These are phyloP conservation scores for Pinus taeda DNA, from an alignment of 75 land plant species.

Conservation along the genomic window DNA sequence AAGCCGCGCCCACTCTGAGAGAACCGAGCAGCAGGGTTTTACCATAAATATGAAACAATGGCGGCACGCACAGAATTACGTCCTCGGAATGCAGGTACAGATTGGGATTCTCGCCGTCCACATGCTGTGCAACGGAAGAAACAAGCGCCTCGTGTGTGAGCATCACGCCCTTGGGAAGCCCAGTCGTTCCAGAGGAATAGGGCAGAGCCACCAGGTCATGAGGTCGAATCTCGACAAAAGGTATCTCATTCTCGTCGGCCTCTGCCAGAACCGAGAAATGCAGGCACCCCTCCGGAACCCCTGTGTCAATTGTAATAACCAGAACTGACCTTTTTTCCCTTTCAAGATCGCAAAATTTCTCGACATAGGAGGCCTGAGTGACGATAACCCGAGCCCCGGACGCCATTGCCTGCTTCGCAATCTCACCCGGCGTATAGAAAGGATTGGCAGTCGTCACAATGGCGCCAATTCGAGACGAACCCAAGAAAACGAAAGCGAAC, in stretches of 20 bases:
- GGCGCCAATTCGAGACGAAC: constrained; percentile 52
- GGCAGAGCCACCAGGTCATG: constrained; percentile 28
- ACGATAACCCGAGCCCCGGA: constrained; percentile 41
- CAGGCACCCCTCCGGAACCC: constrained; percentile 24
- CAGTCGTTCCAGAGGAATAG: constrained; percentile 36
- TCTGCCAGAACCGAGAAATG: constrained; percentile 34
- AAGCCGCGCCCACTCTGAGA: constrained; percentile 58
- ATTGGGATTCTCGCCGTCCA: constrained; percentile 78
- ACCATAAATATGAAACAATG: constrained; percentile 78
- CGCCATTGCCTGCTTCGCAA: constrained; percentile 55
- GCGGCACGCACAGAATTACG: constrained; percentile 73
- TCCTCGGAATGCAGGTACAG: constrained; percentile 47
- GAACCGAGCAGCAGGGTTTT: constrained; percentile 61
- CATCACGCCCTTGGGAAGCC: constrained; percentile 42
- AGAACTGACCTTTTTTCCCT: background rate
- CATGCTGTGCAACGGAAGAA: constrained; percentile 74
- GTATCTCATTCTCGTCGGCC: constrained; percentile 28
- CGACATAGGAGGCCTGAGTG: constrained; percentile 39
- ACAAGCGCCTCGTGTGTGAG: constrained; percentile 36
- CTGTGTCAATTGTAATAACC: constrained; percentile 23
- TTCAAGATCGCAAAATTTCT: constrained; percentile 25
- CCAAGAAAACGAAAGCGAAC: constrained; percentile 65
- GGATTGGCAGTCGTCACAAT: constrained; percentile 72
- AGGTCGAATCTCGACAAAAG: constrained; percentile 8
- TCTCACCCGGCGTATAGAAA: constrained; percentile 64